A percentile compares a stretch with the other conserved stretches of the same genome.
phyloP scores from a whole-genome alignment of 176 grass and related monocot genomes.

The Hordeum marinum region DNA sequence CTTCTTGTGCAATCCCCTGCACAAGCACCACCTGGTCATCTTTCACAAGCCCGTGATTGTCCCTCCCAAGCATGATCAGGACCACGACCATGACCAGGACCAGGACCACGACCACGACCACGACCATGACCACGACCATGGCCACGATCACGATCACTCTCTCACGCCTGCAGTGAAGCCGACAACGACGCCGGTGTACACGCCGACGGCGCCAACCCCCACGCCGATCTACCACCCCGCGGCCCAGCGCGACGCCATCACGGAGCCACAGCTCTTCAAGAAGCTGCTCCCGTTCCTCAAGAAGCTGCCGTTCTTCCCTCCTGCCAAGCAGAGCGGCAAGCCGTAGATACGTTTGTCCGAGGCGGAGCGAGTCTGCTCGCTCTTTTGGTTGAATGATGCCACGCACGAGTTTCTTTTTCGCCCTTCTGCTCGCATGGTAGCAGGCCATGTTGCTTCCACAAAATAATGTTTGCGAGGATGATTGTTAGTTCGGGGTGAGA shows the following conservation, averaged over 20 bases:
- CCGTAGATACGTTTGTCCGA: background rate
- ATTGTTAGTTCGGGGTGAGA: background rate
- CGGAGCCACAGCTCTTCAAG: constrained; percentile 13
- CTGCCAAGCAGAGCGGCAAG: background rate
- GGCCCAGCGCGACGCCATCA: constrained; percentile 1
- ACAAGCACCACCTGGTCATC: constrained; percentile 9
- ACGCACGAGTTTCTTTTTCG: background rate
- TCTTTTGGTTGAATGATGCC: background rate
- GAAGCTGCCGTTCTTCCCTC: constrained; percentile 32
- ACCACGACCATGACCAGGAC: background rate
- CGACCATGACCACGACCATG: background rate
- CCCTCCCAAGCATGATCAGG: background rate
- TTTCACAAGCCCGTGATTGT: background rate
- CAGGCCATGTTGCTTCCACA: background rate
- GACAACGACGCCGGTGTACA: background rate
- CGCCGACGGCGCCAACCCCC: background rate
- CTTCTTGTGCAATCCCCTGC: constrained; percentile 22
- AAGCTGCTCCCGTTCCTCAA: constrained; percentile 16
- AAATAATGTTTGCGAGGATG: constrained; percentile 15
- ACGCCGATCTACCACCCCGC: constrained; percentile 26
- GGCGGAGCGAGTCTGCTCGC: background rate
- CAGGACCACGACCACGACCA: background rate
- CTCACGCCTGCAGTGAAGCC: constrained; percentile 4
- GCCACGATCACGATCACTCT: too few species aligned
- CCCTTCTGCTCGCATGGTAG: background rate